Base-by-base conservation (phyloP, 306 rosid genomes). In the Lablab purpureus region DNA sequence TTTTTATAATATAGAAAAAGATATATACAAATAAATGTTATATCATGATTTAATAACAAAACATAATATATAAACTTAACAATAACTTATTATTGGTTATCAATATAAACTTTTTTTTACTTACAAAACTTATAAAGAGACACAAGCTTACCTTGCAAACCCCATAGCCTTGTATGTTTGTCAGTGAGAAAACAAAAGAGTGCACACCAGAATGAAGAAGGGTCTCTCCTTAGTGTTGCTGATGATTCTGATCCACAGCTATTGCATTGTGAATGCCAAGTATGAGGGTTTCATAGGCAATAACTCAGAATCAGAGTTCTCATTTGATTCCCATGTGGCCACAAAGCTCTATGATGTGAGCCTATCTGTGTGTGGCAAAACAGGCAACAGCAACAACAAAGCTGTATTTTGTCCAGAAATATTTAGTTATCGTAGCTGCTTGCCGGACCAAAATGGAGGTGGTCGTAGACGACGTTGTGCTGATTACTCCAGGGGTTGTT, bases 311-410 rank as follows among this genome's bases (percentile, higher is more conserved):
- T 64, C 76, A 2, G 86, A 78, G 9, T 74, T 78, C 34, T 74
- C 64, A 6, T 21, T 82, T 32, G 62, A 77, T 37, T 75, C 84
- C 6, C 84, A 80, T 18, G 32, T 13, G 0, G 74, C 58, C 0
- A 71, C 80, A 25, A 75, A 82, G 84, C 84, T 86, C 0, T 75
- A 46, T 43, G 77, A 75, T 71, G 0, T 47, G 8, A 65, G 71
- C 7, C 3, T 14, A 3, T 40, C 80, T 2, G 1, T 15, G 5
- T 28, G 70, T 6, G 79, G 80, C 7, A 71, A 7, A 37, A 17
- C 77, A 1, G 79, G 49, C 11, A 85, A 74, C 22, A 2, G 3
- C 0, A 79, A 75, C 37, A 71, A 18, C 40, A 63, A 68, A 56
- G 8, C 86, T 41, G 67, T 75, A 21, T 13, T 71, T 2, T 82